Conservation (phyloP, 495 filamentous ascomycete species). For the Sporormia fimetaria region DNA sequence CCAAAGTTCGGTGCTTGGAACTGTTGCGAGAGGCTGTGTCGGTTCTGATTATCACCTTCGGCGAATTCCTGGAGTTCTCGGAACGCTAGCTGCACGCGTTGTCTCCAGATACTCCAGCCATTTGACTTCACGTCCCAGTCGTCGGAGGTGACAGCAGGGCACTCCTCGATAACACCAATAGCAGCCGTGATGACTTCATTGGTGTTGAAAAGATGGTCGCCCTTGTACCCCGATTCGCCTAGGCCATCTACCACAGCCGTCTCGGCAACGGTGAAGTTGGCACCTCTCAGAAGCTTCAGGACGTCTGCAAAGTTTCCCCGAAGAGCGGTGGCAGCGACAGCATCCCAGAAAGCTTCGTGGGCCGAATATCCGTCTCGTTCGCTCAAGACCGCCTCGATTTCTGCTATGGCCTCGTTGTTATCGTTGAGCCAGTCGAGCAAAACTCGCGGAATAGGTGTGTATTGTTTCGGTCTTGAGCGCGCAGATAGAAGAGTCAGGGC, state of each 20-base stretch:
- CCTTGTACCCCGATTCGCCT: slow-evolving; percentile 53
- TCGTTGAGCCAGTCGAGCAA: slow-evolving; percentile 68
- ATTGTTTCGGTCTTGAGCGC: slow-evolving; percentile 10
- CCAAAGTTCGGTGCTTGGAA: slow-evolving; percentile 47
- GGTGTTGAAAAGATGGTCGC: slow-evolving; percentile 59
- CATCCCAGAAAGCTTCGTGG: slow-evolving; percentile 69
- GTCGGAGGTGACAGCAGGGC: slow-evolving; percentile 49
- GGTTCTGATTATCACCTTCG: slow-evolving; percentile 19
- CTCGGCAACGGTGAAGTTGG: slow-evolving; percentile 62
- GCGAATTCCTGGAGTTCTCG: slow-evolving; percentile 54
- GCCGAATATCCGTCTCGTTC: slow-evolving; percentile 59
- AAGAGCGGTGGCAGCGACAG: slow-evolving; percentile 46
- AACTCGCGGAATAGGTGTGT: slow-evolving; percentile 52
- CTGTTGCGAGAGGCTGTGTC: slow-evolving; percentile 7
- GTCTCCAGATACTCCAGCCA: slow-evolving; percentile 71
- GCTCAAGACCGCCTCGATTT: slow-evolving; percentile 47
- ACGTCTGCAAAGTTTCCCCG: slow-evolving; percentile 59
- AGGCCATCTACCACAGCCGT: slow-evolving; percentile 46
- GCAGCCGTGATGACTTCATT: slow-evolving; percentile 54
- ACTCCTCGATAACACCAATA: slow-evolving; percentile 53
- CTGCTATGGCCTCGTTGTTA: slow-evolving; percentile 53
- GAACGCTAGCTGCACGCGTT: slow-evolving; percentile 52
- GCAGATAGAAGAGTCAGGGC: slow-evolving; percentile 26
- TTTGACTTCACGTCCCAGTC: slow-evolving; percentile 67
- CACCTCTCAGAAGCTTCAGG: slow-evolving; percentile 50